These are phyloP conservation scores for Talaromyces sp. DNA, from an alignment of 2,329 filamentous ascomycete species.

Conservation along the genomic window DNA sequence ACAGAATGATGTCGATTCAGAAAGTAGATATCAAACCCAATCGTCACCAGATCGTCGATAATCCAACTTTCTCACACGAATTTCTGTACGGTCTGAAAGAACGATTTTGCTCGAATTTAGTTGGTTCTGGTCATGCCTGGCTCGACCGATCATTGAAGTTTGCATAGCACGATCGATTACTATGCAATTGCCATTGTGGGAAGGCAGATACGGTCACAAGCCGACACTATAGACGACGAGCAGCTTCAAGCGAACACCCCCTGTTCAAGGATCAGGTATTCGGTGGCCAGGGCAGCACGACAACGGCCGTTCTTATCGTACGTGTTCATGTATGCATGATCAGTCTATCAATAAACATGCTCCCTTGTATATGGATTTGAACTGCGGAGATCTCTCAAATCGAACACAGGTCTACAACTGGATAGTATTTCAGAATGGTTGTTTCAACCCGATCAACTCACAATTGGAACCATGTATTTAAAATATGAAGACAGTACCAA, in stretches of 20 bases:
- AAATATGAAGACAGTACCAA: background rate
- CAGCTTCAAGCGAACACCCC: background rate
- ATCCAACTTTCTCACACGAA: no score
- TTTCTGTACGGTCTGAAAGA: background rate
- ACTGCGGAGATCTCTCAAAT: background rate
- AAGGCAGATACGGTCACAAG: background rate
- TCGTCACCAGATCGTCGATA: background rate
- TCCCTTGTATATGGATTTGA: background rate
- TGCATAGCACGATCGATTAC: background rate
- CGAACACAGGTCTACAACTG: background rate
- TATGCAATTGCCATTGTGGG: background rate
- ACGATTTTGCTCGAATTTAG: background rate
- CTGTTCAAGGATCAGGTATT: background rate
- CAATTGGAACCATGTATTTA: background rate
- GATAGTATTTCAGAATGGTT: no score
- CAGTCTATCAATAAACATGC: background rate
- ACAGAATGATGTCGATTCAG: slow-evolving; percentile 47
- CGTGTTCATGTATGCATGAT: background rate
- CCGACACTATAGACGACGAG: background rate
- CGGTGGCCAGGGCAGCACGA: background rate
- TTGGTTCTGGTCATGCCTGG: background rate
- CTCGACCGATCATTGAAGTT: background rate
- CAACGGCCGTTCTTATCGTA: background rate
- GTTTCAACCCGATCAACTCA: background rate
- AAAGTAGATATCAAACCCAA: background rate